These are phyloP conservation scores for Xylaria telfairii DNA, from an alignment of 495 filamentous ascomycete species.

Conservation along the genomic window DNA sequence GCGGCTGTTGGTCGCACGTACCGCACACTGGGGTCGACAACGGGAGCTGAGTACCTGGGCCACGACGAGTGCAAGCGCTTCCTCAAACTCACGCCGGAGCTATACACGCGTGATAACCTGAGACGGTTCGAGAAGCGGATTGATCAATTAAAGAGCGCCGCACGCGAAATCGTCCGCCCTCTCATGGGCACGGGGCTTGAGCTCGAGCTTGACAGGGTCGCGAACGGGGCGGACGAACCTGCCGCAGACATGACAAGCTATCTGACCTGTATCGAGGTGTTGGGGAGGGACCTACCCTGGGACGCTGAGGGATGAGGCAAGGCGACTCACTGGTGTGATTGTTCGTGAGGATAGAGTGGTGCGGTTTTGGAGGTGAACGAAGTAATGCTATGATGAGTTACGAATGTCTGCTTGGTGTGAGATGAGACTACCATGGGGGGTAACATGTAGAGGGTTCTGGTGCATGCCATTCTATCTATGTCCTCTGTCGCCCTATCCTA, in stretches of 20 bases:
- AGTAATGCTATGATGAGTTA: conserved; percentile 7
- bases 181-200: conserved; percentile 85
- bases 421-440: conserved; percentile 16
- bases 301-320: conserved; percentile 39
- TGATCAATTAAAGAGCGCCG: conserved; percentile 84
- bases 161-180: conserved; percentile 81
- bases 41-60: conserved; percentile 67
- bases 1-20: conserved; percentile 71
- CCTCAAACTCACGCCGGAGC: conserved; percentile 72
- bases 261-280: conserved; percentile 79
- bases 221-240: conserved; percentile 46
- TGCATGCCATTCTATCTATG: conserved; percentile 4
- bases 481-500: background rate
- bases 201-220: conserved; percentile 60
- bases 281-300: conserved; percentile 84
- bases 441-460: conserved; percentile 1
- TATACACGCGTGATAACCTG: conserved; percentile 76
- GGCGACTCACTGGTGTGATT: background rate
- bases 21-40: conserved; percentile 67
- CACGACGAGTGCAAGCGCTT: conserved; percentile 91
- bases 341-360: too few species aligned
- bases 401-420: conserved; percentile 17
- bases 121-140: conserved; percentile 82
- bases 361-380: background rate
- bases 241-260: conserved; percentile 62